Conservation (phyloP, 2,329 filamentous ascomycete genomes). For the Ustilaginoidea virens region DNA sequence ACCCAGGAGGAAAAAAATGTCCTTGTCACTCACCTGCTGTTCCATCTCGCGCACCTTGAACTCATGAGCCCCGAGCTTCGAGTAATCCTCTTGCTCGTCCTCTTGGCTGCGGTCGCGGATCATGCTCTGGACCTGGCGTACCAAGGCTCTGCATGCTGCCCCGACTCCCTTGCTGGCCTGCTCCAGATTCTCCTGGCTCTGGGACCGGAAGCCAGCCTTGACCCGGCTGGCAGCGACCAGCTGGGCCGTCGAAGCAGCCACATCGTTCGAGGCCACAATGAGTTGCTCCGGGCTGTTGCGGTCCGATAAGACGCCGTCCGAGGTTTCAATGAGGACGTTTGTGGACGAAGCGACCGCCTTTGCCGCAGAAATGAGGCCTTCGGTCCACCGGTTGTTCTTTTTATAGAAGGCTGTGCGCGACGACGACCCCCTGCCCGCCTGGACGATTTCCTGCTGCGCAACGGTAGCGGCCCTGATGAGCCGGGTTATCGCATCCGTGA, state of each 20-base stretch:
- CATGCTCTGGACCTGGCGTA: slow-evolving; percentile 86
- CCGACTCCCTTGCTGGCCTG: slow-evolving; percentile 87
- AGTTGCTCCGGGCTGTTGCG: slow-evolving; percentile 93
- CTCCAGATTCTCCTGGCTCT: slow-evolving; percentile 86
- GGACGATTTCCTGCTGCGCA: slow-evolving; percentile 92
- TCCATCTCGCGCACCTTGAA: slow-evolving; percentile 99
- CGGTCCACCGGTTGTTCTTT: slow-evolving; percentile 99
- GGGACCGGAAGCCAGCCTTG: slow-evolving; percentile 96
- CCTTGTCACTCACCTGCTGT: slow-evolving; percentile 59
- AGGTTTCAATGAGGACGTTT: slow-evolving; percentile 94
- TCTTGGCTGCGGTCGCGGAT: slow-evolving; percentile 76
- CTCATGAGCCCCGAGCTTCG: slow-evolving; percentile 77
- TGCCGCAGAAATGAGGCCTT: slow-evolving; percentile 89
- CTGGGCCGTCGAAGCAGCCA: slow-evolving; percentile 90
- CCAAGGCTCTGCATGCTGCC: slow-evolving; percentile 69
- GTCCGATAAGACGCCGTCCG: slow-evolving; percentile 82
- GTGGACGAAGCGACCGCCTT: slow-evolving; percentile 91
- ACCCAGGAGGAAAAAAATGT: slow-evolving; percentile 14
- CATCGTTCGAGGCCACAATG: slow-evolving; percentile 94
- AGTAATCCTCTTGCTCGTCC: slow-evolving; percentile 77
- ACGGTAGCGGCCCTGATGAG: slow-evolving; percentile 89
- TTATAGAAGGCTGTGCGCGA: slow-evolving; percentile 95
- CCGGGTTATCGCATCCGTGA: slow-evolving; percentile 85
- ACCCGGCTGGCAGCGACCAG: slow-evolving; percentile 89
- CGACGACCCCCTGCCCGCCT: slow-evolving; percentile 74